These are phyloP conservation scores for Shiraia bambusicola DNA, from an alignment of 2,329 filamentous ascomycete species.

Conservation along the genomic window DNA sequence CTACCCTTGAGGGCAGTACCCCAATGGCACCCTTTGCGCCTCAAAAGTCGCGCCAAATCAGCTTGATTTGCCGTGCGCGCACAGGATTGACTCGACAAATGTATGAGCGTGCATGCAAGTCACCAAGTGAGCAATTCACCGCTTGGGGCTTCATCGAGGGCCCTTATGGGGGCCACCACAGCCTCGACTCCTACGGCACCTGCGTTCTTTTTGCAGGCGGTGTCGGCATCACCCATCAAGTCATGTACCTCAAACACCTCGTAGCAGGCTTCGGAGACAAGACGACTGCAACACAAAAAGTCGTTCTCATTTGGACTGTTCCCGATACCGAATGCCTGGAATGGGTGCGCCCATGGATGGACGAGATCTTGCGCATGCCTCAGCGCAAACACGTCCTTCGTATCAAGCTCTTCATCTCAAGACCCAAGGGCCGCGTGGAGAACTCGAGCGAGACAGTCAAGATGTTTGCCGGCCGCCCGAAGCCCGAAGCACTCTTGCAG, in stretches of 20 bases:
- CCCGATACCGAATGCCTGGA: constrained; percentile 67
- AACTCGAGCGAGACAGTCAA: constrained; percentile 60
- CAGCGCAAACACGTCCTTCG: constrained; percentile 60
- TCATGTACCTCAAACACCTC: constrained; percentile 73
- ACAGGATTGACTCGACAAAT: constrained; percentile 72
- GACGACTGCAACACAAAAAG: constrained; percentile 69
- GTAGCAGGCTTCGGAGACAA: constrained; percentile 68
- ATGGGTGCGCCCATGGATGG: constrained; percentile 68
- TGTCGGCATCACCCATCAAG: constrained; percentile 77
- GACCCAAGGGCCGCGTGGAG: constrained; percentile 59
- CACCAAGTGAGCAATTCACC: constrained; percentile 60
- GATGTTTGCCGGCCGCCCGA: constrained; percentile 62
- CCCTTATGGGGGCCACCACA: constrained; percentile 72
- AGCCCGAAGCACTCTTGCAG: constrained; percentile 57
- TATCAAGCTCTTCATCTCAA: constrained; percentile 64
- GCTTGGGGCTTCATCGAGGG: constrained; percentile 72
- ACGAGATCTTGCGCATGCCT: constrained; percentile 62
- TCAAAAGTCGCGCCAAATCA: constrained; percentile 54
- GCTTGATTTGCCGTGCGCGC: constrained; percentile 71
- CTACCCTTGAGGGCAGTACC: constrained; percentile 35
- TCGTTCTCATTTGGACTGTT: constrained; percentile 77
- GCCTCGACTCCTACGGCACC: constrained; percentile 73
- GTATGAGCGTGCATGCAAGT: constrained; percentile 66
- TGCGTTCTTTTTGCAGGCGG: constrained; percentile 78
- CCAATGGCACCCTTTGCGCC: constrained; percentile 19